Percentiles rank a stretch among this genome's conserved stretches.
These are phyloP conservation scores for Salvia rosmarinus DNA, from an alignment of 257 asterid species.

Conservation along the genomic window DNA sequence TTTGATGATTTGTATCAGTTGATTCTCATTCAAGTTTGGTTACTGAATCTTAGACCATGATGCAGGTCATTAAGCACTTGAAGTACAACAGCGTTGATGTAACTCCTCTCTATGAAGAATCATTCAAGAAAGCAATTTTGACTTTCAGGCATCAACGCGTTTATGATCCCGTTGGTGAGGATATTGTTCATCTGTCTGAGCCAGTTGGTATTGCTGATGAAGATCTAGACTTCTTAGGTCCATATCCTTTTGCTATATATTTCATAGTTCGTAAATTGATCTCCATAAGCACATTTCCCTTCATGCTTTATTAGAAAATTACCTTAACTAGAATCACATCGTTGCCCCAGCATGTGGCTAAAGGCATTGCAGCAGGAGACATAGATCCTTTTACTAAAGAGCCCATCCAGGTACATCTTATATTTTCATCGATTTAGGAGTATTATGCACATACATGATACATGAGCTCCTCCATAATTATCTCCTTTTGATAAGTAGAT, in stretches of 20 bases:
- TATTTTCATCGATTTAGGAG: constrained; percentile 6
- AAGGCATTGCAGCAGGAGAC: constrained; percentile 88
- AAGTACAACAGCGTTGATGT: constrained; percentile 65
- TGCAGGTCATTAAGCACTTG: constrained; percentile 90
- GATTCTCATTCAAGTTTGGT: constrained; percentile 26
- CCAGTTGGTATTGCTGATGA: constrained; percentile 48
- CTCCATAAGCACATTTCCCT: constrained; percentile 22
- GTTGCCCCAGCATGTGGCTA: constrained; percentile 71
- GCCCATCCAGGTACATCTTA: constrained; percentile 69
- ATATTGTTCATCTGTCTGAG: constrained; percentile 65
- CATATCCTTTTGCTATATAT: constrained; percentile 72
- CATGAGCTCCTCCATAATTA: constrained; percentile 5
- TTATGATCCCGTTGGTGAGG: constrained; percentile 68
- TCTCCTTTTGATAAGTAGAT: constrained; percentile 44
- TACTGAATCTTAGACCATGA: constrained; percentile 6
- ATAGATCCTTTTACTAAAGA: constrained; percentile 81
- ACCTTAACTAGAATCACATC: constrained; percentile 74
- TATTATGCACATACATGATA: not conserved
- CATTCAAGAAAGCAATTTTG: constrained; percentile 81
- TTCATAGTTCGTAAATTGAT: constrained; percentile 14
- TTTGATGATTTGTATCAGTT: constrained; percentile 18
- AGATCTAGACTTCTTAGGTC: constrained; percentile 82
- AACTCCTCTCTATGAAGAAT: constrained; percentile 74
- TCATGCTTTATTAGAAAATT: constrained; percentile 31
- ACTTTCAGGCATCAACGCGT: constrained; percentile 93